Conservation (phyloP, 352 stramenopile genomes). For the Globisporangium sylvaticum region DNA sequence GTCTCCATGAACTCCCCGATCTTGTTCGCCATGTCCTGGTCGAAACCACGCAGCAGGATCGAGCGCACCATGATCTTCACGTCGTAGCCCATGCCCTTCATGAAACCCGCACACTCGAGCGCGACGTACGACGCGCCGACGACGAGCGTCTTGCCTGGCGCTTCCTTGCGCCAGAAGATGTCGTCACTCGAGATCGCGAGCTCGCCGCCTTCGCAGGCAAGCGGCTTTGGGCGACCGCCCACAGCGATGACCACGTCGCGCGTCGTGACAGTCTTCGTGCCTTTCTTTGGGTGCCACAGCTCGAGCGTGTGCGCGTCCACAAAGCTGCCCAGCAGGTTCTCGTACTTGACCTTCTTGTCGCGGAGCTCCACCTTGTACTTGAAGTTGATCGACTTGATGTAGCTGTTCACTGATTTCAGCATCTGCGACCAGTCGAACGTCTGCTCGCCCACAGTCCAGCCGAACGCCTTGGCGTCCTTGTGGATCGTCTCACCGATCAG, state of each 20-base stretch:
- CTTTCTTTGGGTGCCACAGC: slow-evolving; percentile 84
- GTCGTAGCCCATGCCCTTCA: slow-evolving; percentile 94
- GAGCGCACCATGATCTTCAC: slow-evolving; percentile 97
- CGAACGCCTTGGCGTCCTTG: slow-evolving; percentile 85
- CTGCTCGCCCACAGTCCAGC: slow-evolving; percentile 61
- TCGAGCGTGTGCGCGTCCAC: slow-evolving; percentile 92
- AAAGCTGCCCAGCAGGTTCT: slow-evolving; percentile 92
- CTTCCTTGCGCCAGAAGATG: slow-evolving; percentile 80
- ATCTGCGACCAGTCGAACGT: slow-evolving; percentile 91
- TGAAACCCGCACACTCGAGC: slow-evolving; percentile 97
- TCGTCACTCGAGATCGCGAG: slow-evolving; percentile 91
- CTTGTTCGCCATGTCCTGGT: slow-evolving; percentile 94
- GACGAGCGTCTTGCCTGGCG: slow-evolving; percentile 95
- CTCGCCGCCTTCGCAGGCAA: slow-evolving; percentile 90
- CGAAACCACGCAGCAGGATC: slow-evolving; percentile 96
- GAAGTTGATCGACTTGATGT: slow-evolving; percentile 98
- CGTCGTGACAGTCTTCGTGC: slow-evolving; percentile 89
- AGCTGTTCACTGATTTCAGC: slow-evolving; percentile 92
- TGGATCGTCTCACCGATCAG: slow-evolving; percentile 88
- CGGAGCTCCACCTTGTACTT: slow-evolving; percentile 96
- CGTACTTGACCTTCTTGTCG: slow-evolving; percentile 94
- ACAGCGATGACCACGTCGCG: slow-evolving; percentile 94
- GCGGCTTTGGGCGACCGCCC: slow-evolving; percentile 87
- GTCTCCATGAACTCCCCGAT: slow-evolving; percentile 93
- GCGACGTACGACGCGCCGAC: slow-evolving; percentile 97